A percentile compares a stretch with the other conserved stretches of the same genome.
Evolutionary conservation across 768 basidiomycete genomes (phyloP).

Genomic region (Mycena crocata): DNA sequence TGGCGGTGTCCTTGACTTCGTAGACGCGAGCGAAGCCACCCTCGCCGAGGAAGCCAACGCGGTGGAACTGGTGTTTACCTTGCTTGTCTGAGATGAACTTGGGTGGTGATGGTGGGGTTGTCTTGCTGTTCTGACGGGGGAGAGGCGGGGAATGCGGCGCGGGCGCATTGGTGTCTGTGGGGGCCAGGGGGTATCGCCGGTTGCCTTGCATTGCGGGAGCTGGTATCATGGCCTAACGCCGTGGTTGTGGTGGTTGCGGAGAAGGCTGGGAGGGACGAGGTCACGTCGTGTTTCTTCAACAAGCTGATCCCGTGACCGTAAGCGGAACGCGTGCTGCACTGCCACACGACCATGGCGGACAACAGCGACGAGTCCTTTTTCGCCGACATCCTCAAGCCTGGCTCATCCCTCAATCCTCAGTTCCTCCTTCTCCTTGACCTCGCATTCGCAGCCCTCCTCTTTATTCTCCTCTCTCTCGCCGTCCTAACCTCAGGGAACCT

Average conservation of each 20-base stretch:
- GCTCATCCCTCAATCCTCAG: constrained; percentile 79
- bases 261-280: not conserved
- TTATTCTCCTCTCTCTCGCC: constrained; percentile 69
- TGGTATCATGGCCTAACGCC: constrained; percentile 50
- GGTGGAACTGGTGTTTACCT: constrained; percentile 66
- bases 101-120: constrained; percentile 84
- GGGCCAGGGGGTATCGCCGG: constrained; percentile 47
- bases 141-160: constrained; percentile 68
- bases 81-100: constrained; percentile 77
- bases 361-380: constrained; percentile 49
- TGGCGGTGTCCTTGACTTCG: constrained; percentile 83
- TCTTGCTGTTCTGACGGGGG: constrained; percentile 85
- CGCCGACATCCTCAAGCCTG: constrained; percentile 73
- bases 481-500: constrained; percentile 71
- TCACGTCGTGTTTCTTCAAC: not conserved
- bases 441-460: constrained; percentile 67
- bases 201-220: constrained; percentile 42
- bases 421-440: constrained; percentile 75
- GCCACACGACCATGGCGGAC: constrained; percentile 9
- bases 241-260: constrained; percentile 21
- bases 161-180: constrained; percentile 47
- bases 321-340: constrained; percentile 1
- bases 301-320: constrained; percentile 16
- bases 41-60: constrained; percentile 91
- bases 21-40: constrained; percentile 98